phyloP scores from a whole-genome alignment of 208 protist species.

The Trypanosomatidae sp. region DNA sequence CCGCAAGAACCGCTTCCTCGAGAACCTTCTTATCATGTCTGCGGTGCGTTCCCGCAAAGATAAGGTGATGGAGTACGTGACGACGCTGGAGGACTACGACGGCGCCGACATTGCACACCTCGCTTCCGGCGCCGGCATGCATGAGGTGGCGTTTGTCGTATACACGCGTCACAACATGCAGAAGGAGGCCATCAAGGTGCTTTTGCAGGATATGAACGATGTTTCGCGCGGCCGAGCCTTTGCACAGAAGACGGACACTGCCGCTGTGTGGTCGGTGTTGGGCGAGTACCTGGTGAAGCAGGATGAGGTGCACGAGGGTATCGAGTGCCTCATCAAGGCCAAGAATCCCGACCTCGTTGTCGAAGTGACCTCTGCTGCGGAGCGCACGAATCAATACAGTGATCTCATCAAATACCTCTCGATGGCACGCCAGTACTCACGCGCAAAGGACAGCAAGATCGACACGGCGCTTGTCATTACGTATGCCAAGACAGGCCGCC shows the following conservation, averaged over 20 bases:
- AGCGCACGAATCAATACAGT: constrained; percentile 92
- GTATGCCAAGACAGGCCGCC: constrained; percentile 96
- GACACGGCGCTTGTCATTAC: constrained; percentile 99
- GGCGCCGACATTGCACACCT: constrained; percentile 98
- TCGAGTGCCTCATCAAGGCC: constrained; percentile 98
- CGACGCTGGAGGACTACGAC: constrained; percentile 99
- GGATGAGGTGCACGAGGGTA: constrained; percentile 93
- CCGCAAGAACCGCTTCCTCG: constrained; percentile 98
- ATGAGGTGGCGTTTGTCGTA: constrained; percentile 99
- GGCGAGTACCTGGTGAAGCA: constrained; percentile 94
- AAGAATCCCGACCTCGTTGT: constrained; percentile 94
- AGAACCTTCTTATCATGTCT: constrained; percentile 99
- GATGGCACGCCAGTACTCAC: constrained; percentile 96
- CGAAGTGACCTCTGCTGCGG: constrained; percentile 93
- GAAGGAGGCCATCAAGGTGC: constrained; percentile 96
- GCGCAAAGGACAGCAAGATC: constrained; percentile 91
- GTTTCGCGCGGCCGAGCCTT: constrained; percentile 96
- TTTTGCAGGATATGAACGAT: constrained; percentile 96
- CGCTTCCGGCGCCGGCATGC: constrained; percentile 92
- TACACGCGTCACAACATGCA: constrained; percentile 99
- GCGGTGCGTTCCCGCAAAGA: constrained; percentile 96
- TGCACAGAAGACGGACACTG: constrained; percentile 92
- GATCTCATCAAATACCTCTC: constrained; percentile 98
- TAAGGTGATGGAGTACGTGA: constrained; percentile 99
- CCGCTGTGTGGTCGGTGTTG: constrained; percentile 95